phyloP scores from a whole-genome alignment of 305 asterid genomes.

The Nicotiana rustica region DNA sequence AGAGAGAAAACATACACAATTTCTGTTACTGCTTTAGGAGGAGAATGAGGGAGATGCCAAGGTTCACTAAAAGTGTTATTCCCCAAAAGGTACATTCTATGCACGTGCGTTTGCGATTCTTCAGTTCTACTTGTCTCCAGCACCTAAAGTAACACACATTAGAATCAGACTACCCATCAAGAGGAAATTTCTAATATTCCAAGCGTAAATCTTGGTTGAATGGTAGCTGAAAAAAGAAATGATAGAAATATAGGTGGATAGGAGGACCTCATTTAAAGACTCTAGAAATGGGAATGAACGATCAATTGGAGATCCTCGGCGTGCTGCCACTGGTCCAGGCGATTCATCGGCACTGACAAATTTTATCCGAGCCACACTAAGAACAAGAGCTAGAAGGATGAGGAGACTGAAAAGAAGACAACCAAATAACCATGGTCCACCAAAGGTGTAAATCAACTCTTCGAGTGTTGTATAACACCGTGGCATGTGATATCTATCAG shows the following conservation, averaged over 20 bases:
- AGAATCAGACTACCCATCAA: slow-evolving; percentile 29
- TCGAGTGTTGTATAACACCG: slow-evolving; percentile 86
- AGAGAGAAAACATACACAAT: slow-evolving; percentile 70
- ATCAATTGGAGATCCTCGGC: slow-evolving; percentile 78
- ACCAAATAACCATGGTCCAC: slow-evolving; percentile 93
- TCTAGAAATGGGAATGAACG: slow-evolving; percentile 90
- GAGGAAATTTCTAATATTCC: slow-evolving; percentile 22
- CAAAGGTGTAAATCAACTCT: slow-evolving; percentile 84
- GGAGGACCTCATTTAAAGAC: slow-evolving; percentile 82
- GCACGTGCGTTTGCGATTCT: slow-evolving; percentile 84
- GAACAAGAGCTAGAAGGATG: slow-evolving; percentile 75
- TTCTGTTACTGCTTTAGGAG: slow-evolving; percentile 84
- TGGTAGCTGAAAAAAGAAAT: slow-evolving; percentile 28
- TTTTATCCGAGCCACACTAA: slow-evolving; percentile 89
- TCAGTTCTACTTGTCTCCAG: slow-evolving; percentile 86
- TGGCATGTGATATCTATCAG: slow-evolving; percentile 88
- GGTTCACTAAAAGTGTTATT: slow-evolving; percentile 87
- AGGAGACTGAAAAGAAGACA: slow-evolving; percentile 73
- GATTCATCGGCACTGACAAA: slow-evolving; percentile 74
- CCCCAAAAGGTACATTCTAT: slow-evolving; percentile 86
- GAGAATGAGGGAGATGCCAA: slow-evolving; percentile 91
- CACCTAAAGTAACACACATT: slow-evolving; percentile 56
- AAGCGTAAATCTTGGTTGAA: slow-evolving; percentile 32
- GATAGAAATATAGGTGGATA: slow-evolving; percentile 36
- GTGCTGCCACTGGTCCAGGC: slow-evolving; percentile 69